phyloP scores from a whole-genome alignment of 2,329 filamentous ascomycete genomes.

The Penicillium hordei region DNA sequence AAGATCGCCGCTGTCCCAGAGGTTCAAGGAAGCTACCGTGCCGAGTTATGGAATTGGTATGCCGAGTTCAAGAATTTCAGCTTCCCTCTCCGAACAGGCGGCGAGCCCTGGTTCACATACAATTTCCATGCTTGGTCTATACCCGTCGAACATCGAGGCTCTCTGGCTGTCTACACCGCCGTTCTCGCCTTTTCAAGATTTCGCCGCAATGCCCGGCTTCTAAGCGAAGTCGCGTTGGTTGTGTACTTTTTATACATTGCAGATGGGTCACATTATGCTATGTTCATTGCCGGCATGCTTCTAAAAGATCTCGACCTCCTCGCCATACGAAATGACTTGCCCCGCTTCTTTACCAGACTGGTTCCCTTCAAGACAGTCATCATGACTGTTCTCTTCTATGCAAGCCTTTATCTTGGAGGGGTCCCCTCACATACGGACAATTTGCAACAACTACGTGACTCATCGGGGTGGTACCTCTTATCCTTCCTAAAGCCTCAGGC shows the following conservation, averaged over 20 bases:
- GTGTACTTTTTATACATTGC: constrained; percentile 67
- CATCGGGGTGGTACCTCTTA: constrained; percentile 61
- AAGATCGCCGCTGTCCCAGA: constrained; percentile 48
- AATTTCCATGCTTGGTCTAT: constrained; percentile 65
- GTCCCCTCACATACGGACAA: constrained; percentile 56
- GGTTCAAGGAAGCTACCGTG: constrained; percentile 44
- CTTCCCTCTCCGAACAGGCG: constrained; percentile 62
- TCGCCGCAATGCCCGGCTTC: constrained; percentile 55
- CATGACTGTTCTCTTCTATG: constrained; percentile 53
- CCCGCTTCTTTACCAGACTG: constrained; percentile 49
- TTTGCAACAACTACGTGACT: constrained; percentile 52
- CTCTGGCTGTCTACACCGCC: constrained; percentile 61
- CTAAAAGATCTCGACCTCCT: constrained; percentile 62
- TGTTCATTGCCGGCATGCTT: constrained; percentile 63
- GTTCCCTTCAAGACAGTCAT: constrained; percentile 53
- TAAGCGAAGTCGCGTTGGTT: constrained; percentile 54
- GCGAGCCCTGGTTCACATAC: constrained; percentile 57
- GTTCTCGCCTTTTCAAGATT: constrained; percentile 59
- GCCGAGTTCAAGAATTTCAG: constrained; percentile 67
- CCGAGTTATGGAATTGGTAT: constrained; percentile 55
- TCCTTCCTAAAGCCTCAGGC: constrained; percentile 65
- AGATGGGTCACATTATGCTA: constrained; percentile 62
- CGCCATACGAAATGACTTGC: constrained; percentile 52
- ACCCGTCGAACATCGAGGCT: constrained; percentile 63
- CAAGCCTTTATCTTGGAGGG: constrained; percentile 60